Base-by-base conservation (phyloP, 371 early-diverging fungal genomes). In the Batrachochytrium dendrobatidis region DNA sequence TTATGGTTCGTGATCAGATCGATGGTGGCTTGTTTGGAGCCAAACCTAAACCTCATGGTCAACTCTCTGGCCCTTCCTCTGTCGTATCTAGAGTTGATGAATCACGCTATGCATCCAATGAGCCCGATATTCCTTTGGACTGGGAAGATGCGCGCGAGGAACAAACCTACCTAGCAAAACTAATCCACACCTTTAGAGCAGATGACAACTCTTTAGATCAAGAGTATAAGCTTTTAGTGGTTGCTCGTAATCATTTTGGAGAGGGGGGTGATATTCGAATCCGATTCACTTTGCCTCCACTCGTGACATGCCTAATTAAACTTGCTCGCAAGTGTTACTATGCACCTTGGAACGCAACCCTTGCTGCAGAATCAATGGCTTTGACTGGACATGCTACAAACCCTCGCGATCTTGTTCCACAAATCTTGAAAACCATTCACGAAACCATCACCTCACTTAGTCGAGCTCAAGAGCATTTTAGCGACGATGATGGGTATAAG, bases 271-370 rank as follows among this genome's bases (percentile, higher is more conserved):
- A 72, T 45, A 62, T 86, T 53, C 83, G 93, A 32, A 84, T 94
- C 43, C 78, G 84, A 35, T 90, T 86, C 63, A 91, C 93, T 22
- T 86, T 90, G 65, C 94, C 95, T 18, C 82, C 95, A 4, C 68
- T 96, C 29, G 77, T 89, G 20, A 72, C 81, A 34, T 79, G 82
- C 3, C 82, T 86, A 34, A 73, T 91, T n/a, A 83, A 85, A 34
- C 74, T 94, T 25, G 85, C 88, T 20, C 60, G 70, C 7, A 76
- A 83, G 43, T 74, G 70, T 62, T n/a, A 53, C 39, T 39, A 39
- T n/a, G n/a, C n/a, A n/a, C n/a, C n/a, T n/a, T n/a, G n/a, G n/a
- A n/a, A n/a, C n/a, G n/a, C n/a, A n/a, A n/a, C n/a, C n/a, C n/a
- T n/a, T n/a, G n/a, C n/a, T n/a, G n/a, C n/a, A n/a, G n/a, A n/a